Evolutionary conservation across 2,329 filamentous ascomycete species (phyloP).

Genomic region (Zalaria sp.): DNA sequence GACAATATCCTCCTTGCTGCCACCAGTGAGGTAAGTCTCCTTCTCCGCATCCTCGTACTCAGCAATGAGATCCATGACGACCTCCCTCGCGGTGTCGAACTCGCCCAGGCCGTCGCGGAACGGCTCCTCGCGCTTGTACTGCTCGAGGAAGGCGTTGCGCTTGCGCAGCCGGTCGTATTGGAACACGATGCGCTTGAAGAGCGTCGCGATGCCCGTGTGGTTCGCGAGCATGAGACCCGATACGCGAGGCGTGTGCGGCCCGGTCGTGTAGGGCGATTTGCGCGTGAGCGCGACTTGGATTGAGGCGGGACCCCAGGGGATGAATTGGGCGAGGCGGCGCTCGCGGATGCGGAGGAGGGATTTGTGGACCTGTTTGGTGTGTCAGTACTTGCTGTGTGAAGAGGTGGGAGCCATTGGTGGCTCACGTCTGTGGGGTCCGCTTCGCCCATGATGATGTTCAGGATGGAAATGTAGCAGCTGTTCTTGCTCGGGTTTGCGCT

Average conservation of each 20-base stretch:
- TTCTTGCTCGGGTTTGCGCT: constrained; percentile 90
- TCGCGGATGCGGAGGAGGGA: constrained; percentile 91
- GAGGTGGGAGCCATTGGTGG: constrained; percentile 1
- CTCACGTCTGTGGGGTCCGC: constrained; percentile 83
- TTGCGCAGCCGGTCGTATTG: constrained; percentile 93
- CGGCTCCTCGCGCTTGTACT: constrained; percentile 88
- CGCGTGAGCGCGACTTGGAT: constrained; percentile 96
- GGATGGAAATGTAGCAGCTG: constrained; percentile 96
- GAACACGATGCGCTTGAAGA: constrained; percentile 85
- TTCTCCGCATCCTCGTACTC: constrained; percentile 95
- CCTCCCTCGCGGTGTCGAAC: constrained; percentile 87
- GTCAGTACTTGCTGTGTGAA: background rate
- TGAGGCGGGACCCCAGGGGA: constrained; percentile 94
- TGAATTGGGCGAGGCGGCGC: constrained; percentile 85
- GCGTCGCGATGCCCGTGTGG: constrained; percentile 90
- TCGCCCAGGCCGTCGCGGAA: constrained; percentile 86
- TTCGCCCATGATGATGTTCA: constrained; percentile 98
- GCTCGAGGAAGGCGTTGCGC: constrained; percentile 90
- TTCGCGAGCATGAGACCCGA: constrained; percentile 96
- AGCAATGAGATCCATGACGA: constrained; percentile 77
- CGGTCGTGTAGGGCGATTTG: constrained; percentile 88
- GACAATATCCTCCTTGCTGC: constrained; percentile 10
- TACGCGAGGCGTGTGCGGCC: constrained; percentile 77
- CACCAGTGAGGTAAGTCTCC: constrained; percentile 72
- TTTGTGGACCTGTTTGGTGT: constrained; percentile 58